Conservation (phyloP, 1,139 yeast species). For the Hanseniaspora sp. region DNA sequence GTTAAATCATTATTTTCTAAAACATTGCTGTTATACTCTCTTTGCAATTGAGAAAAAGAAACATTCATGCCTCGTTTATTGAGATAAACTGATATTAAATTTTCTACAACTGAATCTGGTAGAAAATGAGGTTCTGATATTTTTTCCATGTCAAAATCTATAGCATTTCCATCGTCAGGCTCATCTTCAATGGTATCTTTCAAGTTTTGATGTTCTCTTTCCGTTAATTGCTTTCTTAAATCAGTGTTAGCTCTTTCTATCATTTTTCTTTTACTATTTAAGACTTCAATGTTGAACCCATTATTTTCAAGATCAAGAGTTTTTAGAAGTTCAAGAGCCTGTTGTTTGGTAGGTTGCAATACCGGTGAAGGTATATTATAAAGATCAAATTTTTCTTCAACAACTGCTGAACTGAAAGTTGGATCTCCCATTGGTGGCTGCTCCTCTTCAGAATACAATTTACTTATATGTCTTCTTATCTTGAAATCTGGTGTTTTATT, state of each 20-base stretch:
- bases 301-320: background rate
- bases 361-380: background rate
- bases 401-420: background rate
- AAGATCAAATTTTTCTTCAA: background rate
- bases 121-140: conserved; percentile 6
- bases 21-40: background rate
- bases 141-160: conserved; percentile 2
- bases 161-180: background rate
- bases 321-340: background rate
- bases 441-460: background rate
- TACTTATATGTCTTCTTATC: background rate
- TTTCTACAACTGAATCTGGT: conserved; percentile 6
- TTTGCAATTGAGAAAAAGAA: background rate
- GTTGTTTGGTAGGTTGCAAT: background rate
- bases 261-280: background rate
- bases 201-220: background rate
- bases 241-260: background rate
- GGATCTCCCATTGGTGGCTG: background rate
- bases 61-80: conserved; percentile 10
- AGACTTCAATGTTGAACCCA: background rate
- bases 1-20: background rate
- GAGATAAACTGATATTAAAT: background rate
- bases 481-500: background rate
- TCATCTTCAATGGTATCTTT: background rate
- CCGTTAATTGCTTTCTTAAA: background rate